Evolutionary conservation across 2,329 filamentous ascomycete genomes (phyloP).

Genomic region (Pyricularia sp.): DNA sequence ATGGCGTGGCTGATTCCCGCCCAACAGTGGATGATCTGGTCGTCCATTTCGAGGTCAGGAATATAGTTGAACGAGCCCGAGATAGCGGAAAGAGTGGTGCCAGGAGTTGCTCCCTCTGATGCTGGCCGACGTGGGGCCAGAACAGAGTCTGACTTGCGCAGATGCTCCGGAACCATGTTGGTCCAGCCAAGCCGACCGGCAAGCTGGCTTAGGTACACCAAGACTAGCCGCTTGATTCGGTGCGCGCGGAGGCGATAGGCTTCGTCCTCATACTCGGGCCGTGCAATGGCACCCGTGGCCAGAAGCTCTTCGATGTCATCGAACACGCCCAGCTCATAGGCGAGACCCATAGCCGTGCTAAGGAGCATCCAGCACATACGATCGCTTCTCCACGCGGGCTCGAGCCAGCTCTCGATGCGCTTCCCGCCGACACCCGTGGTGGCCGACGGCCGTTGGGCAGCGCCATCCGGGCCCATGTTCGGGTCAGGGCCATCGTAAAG

Average conservation of each 20-base stretch:
- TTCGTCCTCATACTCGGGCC: conserved; percentile 64
- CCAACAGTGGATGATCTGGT: conserved; percentile 79
- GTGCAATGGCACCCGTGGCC: conserved; percentile 46
- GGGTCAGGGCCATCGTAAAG: conserved; percentile 34
- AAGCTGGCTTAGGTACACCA: conserved; percentile 91
- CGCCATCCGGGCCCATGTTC: background rate
- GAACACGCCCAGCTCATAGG: conserved; percentile 92
- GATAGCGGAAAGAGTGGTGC: conserved; percentile 41
- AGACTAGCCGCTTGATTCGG: conserved; percentile 75
- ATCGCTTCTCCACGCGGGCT: conserved; percentile 89
- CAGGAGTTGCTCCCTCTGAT: conserved; percentile 52
- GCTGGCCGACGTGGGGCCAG: conserved; percentile 35
- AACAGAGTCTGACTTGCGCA: conserved; percentile 49
- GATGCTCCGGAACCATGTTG: conserved; percentile 74
- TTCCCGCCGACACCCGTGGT: conserved; percentile 59
- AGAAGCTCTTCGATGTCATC: conserved; percentile 73
- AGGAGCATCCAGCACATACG: conserved; percentile 98
- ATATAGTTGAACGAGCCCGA: conserved; percentile 57
- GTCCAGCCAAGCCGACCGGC: conserved; percentile 87
- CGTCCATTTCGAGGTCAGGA: conserved; percentile 56
- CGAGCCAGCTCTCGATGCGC: conserved; percentile 89
- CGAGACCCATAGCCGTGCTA: conserved; percentile 80
- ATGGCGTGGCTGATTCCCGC: conserved; percentile 87
- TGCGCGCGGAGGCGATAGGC: conserved; percentile 67
- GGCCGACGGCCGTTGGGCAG: conserved; percentile 21